Percentiles rank a stretch among this genome's conserved stretches.
phyloP scores from a whole-genome alignment of 2,329 filamentous ascomycete species.

The Mycosphaerella sp. region DNA sequence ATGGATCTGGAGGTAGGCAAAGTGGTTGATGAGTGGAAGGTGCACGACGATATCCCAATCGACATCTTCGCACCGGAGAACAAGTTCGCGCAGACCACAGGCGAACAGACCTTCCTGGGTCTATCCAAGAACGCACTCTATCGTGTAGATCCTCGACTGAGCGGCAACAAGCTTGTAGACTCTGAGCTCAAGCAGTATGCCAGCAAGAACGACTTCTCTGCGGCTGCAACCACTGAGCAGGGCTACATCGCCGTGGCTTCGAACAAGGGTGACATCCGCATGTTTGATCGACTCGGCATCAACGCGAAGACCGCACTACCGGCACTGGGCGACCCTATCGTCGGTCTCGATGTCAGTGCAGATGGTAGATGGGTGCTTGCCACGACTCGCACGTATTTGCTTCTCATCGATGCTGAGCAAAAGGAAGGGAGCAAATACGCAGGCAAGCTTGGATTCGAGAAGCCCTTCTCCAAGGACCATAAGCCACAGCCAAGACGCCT shows the following conservation, averaged over 20 bases:
- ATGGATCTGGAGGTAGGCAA: constrained; percentile 99
- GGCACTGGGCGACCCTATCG: constrained; percentile 88
- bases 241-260: constrained; percentile 95
- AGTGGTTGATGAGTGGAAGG: constrained; percentile 97
- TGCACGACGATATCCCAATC: constrained; percentile 93
- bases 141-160: constrained; percentile 82
- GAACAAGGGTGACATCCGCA: constrained; percentile 93
- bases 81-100: constrained; percentile 96
- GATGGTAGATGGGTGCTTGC: constrained; percentile 94
- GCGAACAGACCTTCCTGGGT: constrained; percentile 90
- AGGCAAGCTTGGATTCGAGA: constrained; percentile 96
- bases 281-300: constrained; percentile 94
- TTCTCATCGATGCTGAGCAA: constrained; percentile 87
- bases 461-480: constrained; percentile 80
- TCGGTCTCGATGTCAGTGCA: constrained; percentile 89
- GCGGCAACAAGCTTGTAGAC: constrained; percentile 89
- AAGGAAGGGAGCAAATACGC: constrained; percentile 84
- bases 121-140: constrained; percentile 89
- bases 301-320: constrained; percentile 97
- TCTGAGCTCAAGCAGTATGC: constrained; percentile 89
- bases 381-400: constrained; percentile 87
- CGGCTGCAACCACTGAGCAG: constrained; percentile 89
- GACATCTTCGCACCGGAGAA: constrained; percentile 89
- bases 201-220: constrained; percentile 96
- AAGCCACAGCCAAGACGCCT: constrained; percentile 92